Percentiles rank a stretch among this genome's conserved stretches.
Evolutionary conservation across 2,329 filamentous ascomycete species (phyloP).

Genomic region (Beauveria medogensis): DNA sequence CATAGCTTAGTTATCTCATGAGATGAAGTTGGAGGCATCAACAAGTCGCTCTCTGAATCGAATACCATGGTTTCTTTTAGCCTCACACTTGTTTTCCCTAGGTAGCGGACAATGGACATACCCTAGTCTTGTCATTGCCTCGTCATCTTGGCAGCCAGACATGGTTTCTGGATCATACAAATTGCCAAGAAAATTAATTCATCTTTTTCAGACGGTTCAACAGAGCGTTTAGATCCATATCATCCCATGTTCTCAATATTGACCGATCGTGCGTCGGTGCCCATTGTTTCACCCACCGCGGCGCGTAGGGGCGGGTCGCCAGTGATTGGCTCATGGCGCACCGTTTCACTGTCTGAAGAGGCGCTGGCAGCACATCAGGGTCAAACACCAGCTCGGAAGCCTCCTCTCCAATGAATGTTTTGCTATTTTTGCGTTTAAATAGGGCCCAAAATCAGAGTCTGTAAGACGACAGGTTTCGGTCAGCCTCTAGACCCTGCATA

Average conservation of each 20-base stretch:
- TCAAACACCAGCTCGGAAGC: neutral
- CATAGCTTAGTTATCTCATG: no score
- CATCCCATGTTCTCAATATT: neutral
- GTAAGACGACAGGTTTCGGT: neutral
- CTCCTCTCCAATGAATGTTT: neutral
- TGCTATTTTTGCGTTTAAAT: neutral
- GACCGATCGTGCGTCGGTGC: neutral
- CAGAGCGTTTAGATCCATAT: neutral
- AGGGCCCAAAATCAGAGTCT: neutral
- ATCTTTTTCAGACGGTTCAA: neutral
- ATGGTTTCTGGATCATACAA: neutral
- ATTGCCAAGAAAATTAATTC: neutral
- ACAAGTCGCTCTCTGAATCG: no score
- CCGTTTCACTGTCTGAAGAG: constrained; percentile 1
- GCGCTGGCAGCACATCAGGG: constrained; percentile 3
- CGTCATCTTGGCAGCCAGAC: no score
- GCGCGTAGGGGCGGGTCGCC: neutral
- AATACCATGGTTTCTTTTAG: no score
- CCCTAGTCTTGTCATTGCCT: neutral
- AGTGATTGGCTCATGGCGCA: constrained; percentile 7
- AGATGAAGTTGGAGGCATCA: no score
- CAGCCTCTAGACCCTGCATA: neutral
- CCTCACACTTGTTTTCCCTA: neutral
- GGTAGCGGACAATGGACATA: neutral
- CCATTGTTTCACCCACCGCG: constrained; percentile 4